Base-by-base conservation (phyloP, 78 protist species). In the Dictyostelium brefeldianum region DNA sequence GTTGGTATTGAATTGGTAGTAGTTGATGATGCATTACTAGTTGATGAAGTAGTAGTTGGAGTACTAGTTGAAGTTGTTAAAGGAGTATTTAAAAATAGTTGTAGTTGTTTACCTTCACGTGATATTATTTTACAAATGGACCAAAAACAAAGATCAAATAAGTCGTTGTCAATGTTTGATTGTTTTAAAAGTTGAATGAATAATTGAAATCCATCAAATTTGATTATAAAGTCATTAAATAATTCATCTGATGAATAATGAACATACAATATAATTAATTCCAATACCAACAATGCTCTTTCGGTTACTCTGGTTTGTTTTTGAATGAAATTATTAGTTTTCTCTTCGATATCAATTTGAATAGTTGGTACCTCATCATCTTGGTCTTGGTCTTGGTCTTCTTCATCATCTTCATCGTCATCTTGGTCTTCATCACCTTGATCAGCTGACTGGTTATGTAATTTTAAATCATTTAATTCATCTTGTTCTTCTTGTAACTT, bases 111-210 rank as follows among this genome's bases (percentile, higher is more conserved):
- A 67, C 75, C 47, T 31, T 25, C 43, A 31, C 75, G 75, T 12
- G 83, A 56, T 31, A 87, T 29, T 2, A 87, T 64, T 47, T 57
- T 22, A 65, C 64, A 47, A n/a, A 77, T 54, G 4, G 65, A 64
- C 93, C 93, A 87, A 41, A 77, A 17, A 64, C 93, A 70, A 9
- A 87, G 67, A 59, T 87, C 93, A 1, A 47, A 64, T 50, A 87
- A 10, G 25, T 87, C 84, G n/a, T 78, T 29, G 36, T 78, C 50
- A 20, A 73, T 73, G 50, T 71, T 56, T 12, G 43, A 65, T 27
- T 27, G 47, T 77, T 62, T 83, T 6, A 77, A 43, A 22, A 83
- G 56, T 43, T 10, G 53, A 15, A 87, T 67, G 64, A 87, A 87
- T 29, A 50, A 36, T 14, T 57, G 27, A n/a, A 87, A 75, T 48